Percentiles rank a stretch among this genome's conserved stretches.
Conservation (phyloP, 2,329 filamentous ascomycete genomes). For the Lecanicillium sp. region DNA sequence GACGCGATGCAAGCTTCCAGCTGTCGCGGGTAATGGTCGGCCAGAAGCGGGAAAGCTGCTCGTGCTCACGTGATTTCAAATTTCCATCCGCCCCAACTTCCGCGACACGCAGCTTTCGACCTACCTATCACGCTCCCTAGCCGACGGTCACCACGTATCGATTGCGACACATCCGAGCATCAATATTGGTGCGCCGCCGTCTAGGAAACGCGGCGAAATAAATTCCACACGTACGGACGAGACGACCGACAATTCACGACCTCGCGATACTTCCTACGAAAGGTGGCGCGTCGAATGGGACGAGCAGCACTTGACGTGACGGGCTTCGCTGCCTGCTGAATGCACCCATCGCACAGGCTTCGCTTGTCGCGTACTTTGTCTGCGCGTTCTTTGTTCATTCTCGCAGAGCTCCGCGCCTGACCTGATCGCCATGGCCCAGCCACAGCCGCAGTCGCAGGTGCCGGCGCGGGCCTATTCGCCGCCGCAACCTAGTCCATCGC, state of each 20-base stretch:
- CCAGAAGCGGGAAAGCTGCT: not conserved
- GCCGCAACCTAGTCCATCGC: constrained; percentile 55
- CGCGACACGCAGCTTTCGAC: constrained; percentile 22
- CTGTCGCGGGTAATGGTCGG: constrained; percentile 24
- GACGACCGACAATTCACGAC: not conserved
- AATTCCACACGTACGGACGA: not conserved
- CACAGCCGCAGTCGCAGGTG: constrained; percentile 49
- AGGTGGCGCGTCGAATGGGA: constrained; percentile 39
- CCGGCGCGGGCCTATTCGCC: constrained; percentile 56
- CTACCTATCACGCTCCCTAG: constrained; percentile 23
- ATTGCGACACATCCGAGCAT: not conserved
- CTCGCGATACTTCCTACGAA: not conserved
- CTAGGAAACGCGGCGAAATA: not conserved
- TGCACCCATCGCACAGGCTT: constrained; percentile 21
- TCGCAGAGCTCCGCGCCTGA: constrained; percentile 9
- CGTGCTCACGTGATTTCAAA: constrained; percentile 38
- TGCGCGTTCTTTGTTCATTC: constrained; percentile 7
- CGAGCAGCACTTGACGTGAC: constrained; percentile 37
- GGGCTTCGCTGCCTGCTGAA: constrained; percentile 46
- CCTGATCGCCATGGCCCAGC: constrained; percentile 48
- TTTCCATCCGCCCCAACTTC: constrained; percentile 21
- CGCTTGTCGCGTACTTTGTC: constrained; percentile 8
- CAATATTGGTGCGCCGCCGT: not conserved
- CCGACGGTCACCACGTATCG: constrained; percentile 10
- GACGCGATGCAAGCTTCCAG: constrained; percentile 15